These are phyloP conservation scores for Lactuca saligna DNA, from an alignment of 129 eudicot species.

Conservation along the genomic window DNA sequence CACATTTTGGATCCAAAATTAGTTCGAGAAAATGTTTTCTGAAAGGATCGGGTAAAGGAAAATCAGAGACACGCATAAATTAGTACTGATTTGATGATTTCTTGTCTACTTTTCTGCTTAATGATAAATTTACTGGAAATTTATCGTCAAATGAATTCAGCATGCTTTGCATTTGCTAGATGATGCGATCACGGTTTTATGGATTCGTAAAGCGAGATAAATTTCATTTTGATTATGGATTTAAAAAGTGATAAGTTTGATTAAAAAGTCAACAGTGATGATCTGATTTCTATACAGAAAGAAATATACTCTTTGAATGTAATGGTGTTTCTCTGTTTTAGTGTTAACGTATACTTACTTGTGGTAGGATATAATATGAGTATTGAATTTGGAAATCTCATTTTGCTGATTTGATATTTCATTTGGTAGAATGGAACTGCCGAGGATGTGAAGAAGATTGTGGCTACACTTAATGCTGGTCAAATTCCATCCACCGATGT, in stretches of 20 bases:
- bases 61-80: not conserved
- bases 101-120: constrained; percentile 3
- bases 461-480: constrained; percentile 70
- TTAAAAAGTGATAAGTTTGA: not conserved
- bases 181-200: constrained; percentile 6
- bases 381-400: constrained; percentile 12
- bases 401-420: constrained; percentile 14
- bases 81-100: constrained; percentile 6
- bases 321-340: not conserved
- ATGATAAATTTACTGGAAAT: not conserved
- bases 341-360: not conserved
- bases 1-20: not conserved
- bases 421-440: constrained; percentile 74
- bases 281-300: not conserved
- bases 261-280: not conserved
- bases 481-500: constrained; percentile 71
- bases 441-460: constrained; percentile 87
- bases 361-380: constrained; percentile 9
- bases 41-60: constrained; percentile 7
- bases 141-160: not conserved
- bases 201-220: constrained; percentile 10
- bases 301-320: not conserved
- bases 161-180: constrained; percentile 12
- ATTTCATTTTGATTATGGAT: not conserved
- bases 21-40: not conserved